A percentile compares a stretch with the other conserved stretches of the same genome.
Evolutionary conservation across 2,329 filamentous ascomycete species (phyloP).

Genomic region (Epichloe gansuensis): DNA sequence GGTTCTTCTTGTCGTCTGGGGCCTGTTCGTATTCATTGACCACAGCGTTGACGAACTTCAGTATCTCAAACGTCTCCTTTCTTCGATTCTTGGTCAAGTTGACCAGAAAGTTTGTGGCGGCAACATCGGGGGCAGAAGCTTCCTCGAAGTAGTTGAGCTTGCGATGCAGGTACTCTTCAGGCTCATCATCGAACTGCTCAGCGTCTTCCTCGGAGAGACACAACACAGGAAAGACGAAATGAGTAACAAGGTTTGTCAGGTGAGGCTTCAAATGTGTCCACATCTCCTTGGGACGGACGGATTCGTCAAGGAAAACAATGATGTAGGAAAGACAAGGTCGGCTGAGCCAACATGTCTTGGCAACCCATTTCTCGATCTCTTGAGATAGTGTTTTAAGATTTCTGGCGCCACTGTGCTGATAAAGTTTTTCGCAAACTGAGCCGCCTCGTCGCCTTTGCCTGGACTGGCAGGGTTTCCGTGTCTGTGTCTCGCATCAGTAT

Average conservation of each 20-base stretch:
- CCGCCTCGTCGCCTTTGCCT: constrained; percentile 62
- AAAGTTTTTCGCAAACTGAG: constrained; percentile 80
- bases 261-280: constrained; percentile 91
- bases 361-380: constrained; percentile 96
- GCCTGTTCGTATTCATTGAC: constrained; percentile 86
- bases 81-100: constrained; percentile 87
- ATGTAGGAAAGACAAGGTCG: constrained; percentile 89
- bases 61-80: constrained; percentile 90
- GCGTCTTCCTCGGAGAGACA: constrained; percentile 88
- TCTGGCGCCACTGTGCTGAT: constrained; percentile 85
- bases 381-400: constrained; percentile 90
- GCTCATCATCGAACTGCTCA: constrained; percentile 86
- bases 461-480: constrained; percentile 80
- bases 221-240: constrained; percentile 89
- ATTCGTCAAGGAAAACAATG: constrained; percentile 90
- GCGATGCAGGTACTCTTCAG: constrained; percentile 90
- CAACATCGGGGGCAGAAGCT: constrained; percentile 85
- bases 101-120: constrained; percentile 92
- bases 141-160: constrained; percentile 98
- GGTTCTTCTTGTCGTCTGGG: constrained; percentile 80
- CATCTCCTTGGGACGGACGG: constrained; percentile 93
- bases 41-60: constrained; percentile 89
- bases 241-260: constrained; percentile 82
- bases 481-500: constrained; percentile 30
- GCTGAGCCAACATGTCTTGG: constrained; percentile 89